These are phyloP conservation scores for Zopfia rhizophila DNA, from an alignment of 2,329 filamentous ascomycete genomes.

Conservation along the genomic window DNA sequence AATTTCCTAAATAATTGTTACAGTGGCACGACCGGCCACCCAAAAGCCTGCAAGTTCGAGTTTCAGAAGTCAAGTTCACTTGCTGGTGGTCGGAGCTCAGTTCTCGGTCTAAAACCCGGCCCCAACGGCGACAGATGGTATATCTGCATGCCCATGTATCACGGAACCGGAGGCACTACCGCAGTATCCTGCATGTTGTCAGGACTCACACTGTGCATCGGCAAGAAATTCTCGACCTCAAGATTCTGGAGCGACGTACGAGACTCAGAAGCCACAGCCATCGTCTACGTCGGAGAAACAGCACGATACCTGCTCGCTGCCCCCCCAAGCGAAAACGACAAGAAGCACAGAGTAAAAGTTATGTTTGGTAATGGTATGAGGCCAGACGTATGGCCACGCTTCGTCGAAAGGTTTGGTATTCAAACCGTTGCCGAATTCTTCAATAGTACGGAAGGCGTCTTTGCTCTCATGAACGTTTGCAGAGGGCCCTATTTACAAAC, in stretches of 20 bases:
- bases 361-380: constrained; percentile 75
- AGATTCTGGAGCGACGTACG: constrained; percentile 78
- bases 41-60: constrained; percentile 75
- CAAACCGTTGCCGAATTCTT: constrained; percentile 77
- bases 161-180: constrained; percentile 75
- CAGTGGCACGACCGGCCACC: constrained; percentile 78
- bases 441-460: constrained; percentile 78
- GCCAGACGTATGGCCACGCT: constrained; percentile 74
- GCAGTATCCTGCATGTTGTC: constrained; percentile 66
- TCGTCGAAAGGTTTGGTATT: constrained; percentile 72
- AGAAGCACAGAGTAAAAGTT: constrained; percentile 65
- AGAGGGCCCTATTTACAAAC: constrained; percentile 70
- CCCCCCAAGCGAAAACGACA: constrained; percentile 71
- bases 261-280: constrained; percentile 73
- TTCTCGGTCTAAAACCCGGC: constrained; percentile 50
- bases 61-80: constrained; percentile 58
- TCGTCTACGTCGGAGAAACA: constrained; percentile 83
- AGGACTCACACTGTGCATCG: constrained; percentile 70
- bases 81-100: constrained; percentile 47
- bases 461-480: constrained; percentile 69
- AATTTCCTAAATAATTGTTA: constrained; percentile 18
- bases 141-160: constrained; percentile 80
- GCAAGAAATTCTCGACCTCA: constrained; percentile 73
- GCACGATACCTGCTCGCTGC: constrained; percentile 77
- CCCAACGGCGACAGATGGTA: constrained; percentile 71